phyloP scores from a whole-genome alignment of 2,329 filamentous ascomycete species.

The Fusarium albidum region DNA sequence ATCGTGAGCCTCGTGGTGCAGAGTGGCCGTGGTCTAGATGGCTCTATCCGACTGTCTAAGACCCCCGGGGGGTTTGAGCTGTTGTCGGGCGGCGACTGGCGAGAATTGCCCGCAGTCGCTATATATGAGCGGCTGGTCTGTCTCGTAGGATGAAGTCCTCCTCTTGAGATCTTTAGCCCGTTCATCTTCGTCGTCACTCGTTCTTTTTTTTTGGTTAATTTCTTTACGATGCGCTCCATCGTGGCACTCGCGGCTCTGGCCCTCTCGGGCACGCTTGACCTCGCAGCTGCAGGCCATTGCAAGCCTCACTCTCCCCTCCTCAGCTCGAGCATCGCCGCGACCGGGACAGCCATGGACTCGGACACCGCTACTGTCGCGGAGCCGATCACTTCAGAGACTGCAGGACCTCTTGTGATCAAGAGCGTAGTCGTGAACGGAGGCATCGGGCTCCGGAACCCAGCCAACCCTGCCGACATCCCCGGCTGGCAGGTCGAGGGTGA shows the following conservation, averaged over 20 bases:
- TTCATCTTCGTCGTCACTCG: too few species aligned
- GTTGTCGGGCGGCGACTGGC: too few species aligned
- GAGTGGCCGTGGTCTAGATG: too few species aligned
- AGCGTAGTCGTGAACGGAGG: constrained; percentile 3
- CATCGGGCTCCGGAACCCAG: neutral
- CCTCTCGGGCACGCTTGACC: constrained; percentile 2
- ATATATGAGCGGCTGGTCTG: too few species aligned
- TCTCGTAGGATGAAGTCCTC: too few species aligned
- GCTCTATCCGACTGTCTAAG: too few species aligned
- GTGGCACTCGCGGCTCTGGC: constrained; percentile 14
- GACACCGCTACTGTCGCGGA: neutral
- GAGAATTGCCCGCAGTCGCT: too few species aligned
- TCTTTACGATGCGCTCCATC: constrained; percentile 11
- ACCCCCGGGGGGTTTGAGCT: too few species aligned
- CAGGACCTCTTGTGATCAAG: neutral
- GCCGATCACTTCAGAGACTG: neutral
- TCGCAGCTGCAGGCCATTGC: neutral
- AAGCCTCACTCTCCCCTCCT: neutral
- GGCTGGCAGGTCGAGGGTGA: constrained; percentile 6
- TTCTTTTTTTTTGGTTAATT: too few species aligned
- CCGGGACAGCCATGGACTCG: neutral
- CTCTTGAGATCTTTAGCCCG: too few species aligned
- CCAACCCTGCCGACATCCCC: neutral
- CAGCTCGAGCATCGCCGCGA: neutral
- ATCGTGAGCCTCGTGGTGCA: too few species aligned